phyloP scores from a whole-genome alignment of 2,329 filamentous ascomycete species.

The Parafenestella ontariensis region DNA sequence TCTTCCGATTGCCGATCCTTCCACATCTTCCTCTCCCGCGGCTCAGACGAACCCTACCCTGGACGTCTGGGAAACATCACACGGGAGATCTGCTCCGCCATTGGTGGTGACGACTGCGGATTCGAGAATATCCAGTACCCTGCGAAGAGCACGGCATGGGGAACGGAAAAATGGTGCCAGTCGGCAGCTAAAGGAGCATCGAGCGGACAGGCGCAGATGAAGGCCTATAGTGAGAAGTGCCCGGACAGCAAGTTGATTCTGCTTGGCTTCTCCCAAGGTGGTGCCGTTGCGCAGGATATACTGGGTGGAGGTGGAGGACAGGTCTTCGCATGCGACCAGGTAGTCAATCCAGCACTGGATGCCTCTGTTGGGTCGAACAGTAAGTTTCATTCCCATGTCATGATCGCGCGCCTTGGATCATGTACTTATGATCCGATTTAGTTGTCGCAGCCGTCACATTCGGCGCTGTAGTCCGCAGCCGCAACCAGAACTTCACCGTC shows the following conservation, averaged over 20 bases:
- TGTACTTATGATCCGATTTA: constrained; percentile 11
- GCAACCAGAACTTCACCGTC: constrained; percentile 32
- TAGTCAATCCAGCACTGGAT: constrained; percentile 28
- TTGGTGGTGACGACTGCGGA: constrained; percentile 29
- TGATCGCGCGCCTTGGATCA: no score
- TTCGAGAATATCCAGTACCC: constrained; percentile 39
- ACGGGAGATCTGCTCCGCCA: constrained; percentile 22
- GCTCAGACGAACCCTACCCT: constrained; percentile 39
- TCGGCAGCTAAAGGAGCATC: constrained; percentile 29
- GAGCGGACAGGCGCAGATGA: constrained; percentile 34
- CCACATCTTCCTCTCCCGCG: constrained; percentile 37
- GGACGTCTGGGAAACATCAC: constrained; percentile 36
- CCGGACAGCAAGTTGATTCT: constrained; percentile 37
- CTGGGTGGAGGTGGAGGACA: constrained; percentile 37
- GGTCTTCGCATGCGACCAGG: constrained; percentile 33
- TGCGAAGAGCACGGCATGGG: constrained; percentile 35
- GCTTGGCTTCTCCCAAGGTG: constrained; percentile 36
- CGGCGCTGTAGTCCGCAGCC: constrained; percentile 32
- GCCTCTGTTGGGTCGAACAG: constrained; percentile 25
- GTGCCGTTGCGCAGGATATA: constrained; percentile 34
- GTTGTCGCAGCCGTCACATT: constrained; percentile 37
- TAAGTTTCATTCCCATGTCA: constrained; percentile 6
- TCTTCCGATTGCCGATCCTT: constrained; percentile 30
- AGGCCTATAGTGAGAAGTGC: constrained; percentile 33
- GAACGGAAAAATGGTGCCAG: constrained; percentile 34